Percentiles rank a stretch among this genome's conserved stretches.
Evolutionary conservation across 2,329 filamentous ascomycete genomes (phyloP).

Genomic region (Botrytis cinerea): DNA sequence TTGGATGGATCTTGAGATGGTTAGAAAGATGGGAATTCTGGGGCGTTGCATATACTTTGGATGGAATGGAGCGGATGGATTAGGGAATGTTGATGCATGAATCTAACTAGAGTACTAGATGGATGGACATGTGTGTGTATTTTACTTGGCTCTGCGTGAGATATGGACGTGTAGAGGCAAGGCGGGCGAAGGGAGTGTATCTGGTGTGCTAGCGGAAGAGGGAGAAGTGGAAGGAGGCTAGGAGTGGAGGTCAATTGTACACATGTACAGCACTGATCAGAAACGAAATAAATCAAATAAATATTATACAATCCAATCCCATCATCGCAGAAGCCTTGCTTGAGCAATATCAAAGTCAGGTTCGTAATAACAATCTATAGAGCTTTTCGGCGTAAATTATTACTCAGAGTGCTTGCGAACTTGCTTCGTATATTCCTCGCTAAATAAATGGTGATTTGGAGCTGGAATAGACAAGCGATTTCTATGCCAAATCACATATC

Average conservation of each 20-base stretch:
- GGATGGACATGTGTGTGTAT: not conserved
- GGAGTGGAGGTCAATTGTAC: not conserved
- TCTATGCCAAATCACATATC: not conserved
- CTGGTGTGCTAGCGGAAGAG: not conserved
- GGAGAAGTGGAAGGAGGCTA: not conserved
- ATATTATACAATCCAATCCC: not conserved
- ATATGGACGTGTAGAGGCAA: not conserved
- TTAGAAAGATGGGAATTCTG: not conserved
- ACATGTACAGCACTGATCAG: not conserved
- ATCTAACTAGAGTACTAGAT: not conserved
- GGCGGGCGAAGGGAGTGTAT: not conserved
- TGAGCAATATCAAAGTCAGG: no score
- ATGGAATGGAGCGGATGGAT: not conserved
- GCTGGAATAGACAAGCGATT: not conserved
- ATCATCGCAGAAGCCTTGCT: not conserved
- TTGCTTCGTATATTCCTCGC: not conserved
- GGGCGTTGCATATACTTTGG: slow-evolving; percentile 1
- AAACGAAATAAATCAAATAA: not conserved
- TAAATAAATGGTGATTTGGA: not conserved
- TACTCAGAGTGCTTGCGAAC: no score
- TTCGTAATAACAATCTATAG: no score
- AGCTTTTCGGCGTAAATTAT: no score
- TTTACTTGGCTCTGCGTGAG: not conserved
- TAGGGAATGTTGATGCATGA: not conserved
- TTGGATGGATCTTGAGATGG: not conserved